Conservation (phyloP, 169 alveolate species). For the Condylostoma magnum region DNA sequence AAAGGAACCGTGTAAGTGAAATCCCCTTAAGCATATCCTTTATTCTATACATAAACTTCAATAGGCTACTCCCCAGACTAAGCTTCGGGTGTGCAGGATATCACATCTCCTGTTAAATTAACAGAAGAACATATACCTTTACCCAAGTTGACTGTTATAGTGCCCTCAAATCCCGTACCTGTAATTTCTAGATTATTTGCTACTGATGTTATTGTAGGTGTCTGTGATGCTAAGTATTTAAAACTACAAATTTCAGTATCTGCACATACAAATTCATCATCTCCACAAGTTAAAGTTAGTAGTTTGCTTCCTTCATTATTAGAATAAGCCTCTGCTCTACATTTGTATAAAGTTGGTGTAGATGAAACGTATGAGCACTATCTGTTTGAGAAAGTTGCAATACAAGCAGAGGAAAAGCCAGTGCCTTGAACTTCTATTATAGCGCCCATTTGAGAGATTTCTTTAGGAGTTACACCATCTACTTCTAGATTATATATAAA, state of each 20-base stretch:
- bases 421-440: not conserved
- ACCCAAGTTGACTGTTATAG: not conserved
- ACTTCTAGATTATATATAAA: not conserved
- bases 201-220: not conserved
- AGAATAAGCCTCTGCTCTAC: conserved; percentile 3
- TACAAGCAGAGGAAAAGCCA: not conserved
- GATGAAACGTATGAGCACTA: no score
- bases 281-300: not conserved
- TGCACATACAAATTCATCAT: not conserved
- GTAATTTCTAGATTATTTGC: not conserved
- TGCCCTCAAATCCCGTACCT: no score
- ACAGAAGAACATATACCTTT: not conserved
- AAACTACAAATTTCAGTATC: conserved; percentile 1
- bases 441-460: conserved; percentile 20
- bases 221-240: not conserved
- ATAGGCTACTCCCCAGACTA: not conserved
- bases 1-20: not conserved
- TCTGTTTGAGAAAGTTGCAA: not conserved
- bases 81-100: not conserved
- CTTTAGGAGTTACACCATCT: not conserved
- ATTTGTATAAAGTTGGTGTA: not conserved
- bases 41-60: not conserved
- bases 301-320: not conserved
- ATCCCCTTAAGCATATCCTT: no score
- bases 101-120: not conserved